A percentile compares a stretch with the other conserved stretches of the same genome.
Evolutionary conservation across 208 protist species (phyloP).

Genomic region (Leishmania arabica): DNA sequence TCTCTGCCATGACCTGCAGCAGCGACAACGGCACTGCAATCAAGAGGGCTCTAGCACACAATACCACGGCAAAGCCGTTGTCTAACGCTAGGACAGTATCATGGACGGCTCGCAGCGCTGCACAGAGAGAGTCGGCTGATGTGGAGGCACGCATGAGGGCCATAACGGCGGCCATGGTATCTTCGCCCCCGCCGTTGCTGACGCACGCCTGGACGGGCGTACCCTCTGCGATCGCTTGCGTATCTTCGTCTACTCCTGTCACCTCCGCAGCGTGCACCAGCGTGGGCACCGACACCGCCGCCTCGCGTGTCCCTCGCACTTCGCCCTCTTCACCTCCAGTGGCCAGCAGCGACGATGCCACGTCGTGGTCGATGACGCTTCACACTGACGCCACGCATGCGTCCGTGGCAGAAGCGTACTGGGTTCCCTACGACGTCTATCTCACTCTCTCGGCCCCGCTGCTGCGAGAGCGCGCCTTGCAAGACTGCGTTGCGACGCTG

Average conservation of each 20-base stretch:
- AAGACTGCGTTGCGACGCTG: constrained; percentile 24
- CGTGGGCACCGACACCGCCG: not conserved
- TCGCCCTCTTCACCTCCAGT: not conserved
- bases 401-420: not conserved
- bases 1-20: not conserved
- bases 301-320: not conserved
- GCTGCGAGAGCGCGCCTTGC: constrained; percentile 23
- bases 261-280: not conserved
- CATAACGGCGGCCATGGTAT: not conserved
- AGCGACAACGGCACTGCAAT: not conserved
- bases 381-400: not conserved
- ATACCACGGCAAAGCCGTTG: not conserved
- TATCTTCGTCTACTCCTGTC: not conserved
- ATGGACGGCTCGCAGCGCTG: not conserved
- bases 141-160: not conserved
- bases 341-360: not conserved
- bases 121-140: constrained; percentile 4
- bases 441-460: constrained; percentile 6
- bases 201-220: not conserved
- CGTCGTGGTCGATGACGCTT: not conserved
- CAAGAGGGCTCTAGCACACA: not conserved
- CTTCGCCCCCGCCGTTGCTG: not conserved
- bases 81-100: not conserved
- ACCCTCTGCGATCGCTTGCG: not conserved
- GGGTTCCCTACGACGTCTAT: constrained; percentile 24